Evolutionary conservation across 2,329 filamentous ascomycete species (phyloP).

Genomic region (Colletotrichum salicis): DNA sequence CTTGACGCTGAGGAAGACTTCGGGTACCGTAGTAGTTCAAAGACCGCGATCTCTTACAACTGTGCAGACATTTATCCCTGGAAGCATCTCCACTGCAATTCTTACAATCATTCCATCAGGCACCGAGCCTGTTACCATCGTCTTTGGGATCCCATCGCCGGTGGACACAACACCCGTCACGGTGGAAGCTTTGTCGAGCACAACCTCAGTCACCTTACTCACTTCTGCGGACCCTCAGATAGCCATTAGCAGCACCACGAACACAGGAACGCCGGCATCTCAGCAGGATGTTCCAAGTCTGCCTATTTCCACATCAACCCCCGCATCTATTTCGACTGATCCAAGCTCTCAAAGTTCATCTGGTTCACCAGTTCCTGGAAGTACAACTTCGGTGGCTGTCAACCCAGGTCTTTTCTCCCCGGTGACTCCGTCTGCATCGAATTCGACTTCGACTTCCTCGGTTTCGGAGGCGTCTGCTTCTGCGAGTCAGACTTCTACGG

Average conservation of each 20-base stretch:
- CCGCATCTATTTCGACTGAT: no score
- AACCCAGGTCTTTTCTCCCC: no score
- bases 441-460: no score
- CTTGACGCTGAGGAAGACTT: neutral
- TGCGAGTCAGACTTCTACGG: neutral
- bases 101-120: neutral
- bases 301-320: no score
- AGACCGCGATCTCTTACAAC: neutral
- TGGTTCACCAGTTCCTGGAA: no score
- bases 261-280: neutral
- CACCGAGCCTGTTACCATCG: slow-evolving; percentile 15
- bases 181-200: neutral
- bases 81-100: neutral
- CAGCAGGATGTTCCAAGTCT: no score
- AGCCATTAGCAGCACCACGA: neutral
- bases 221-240: neutral
- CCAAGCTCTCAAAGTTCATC: no score
- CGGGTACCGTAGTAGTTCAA: neutral
- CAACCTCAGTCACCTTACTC: neutral
- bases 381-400: no score
- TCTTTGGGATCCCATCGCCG: neutral
- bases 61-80: neutral
- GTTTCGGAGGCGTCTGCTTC: neutral
- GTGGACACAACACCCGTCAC: neutral
- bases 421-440: no score